Evolutionary conservation across 2,329 filamentous ascomycete species (phyloP), one percentile per base, ranked within the genome.

Genomic region (Microsporum ferrugineum): DNA sequence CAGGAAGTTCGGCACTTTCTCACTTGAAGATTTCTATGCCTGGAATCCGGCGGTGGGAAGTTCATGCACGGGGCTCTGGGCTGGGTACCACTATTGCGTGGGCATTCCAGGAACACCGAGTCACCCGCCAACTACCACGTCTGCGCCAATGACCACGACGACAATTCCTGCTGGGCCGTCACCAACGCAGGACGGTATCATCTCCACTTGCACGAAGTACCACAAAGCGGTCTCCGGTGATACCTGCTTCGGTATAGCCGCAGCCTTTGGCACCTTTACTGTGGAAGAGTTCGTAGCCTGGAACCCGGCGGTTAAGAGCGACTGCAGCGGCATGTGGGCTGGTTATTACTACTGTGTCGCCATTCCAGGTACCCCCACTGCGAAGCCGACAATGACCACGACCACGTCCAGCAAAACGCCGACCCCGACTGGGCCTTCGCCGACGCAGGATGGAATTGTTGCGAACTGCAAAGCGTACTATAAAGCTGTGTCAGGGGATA

Each of bases 271-370:
- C 27, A 58, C 38, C n/a, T 43, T 58, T 31, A 58, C 5, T 27
- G 8, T 62, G 7, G 34, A 41, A 0, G 5, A 66, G 2, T 69
- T 70, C 56, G 38, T 60, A 5, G 43, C 43, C 3, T 70, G 67
- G 68, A 70, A 69, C 63, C 66, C 68, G 2, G 63, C 61, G 0
- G 66, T 69, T 1, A 66, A 64, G 5, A 31, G 34, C 2, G 60
- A 62, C 38, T 71, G 69, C 61, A 33, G 56, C 0, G 60, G 53
- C 27, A 39, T 71, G n/a, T 63, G 65, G 61, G 36, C 45, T 27
- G 67, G 63, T 5, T 67, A 68, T 34, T 68, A 64, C 49, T 65
- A 66, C 33, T 70, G 69, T 51, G 64, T 68, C 2, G 66, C 62
- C 5, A 27, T 62, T 23, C 45, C 49, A 3, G 60, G 47, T 12